Conservation (phyloP, 805 yeast species). For the Kodamaea sagamina region DNA sequence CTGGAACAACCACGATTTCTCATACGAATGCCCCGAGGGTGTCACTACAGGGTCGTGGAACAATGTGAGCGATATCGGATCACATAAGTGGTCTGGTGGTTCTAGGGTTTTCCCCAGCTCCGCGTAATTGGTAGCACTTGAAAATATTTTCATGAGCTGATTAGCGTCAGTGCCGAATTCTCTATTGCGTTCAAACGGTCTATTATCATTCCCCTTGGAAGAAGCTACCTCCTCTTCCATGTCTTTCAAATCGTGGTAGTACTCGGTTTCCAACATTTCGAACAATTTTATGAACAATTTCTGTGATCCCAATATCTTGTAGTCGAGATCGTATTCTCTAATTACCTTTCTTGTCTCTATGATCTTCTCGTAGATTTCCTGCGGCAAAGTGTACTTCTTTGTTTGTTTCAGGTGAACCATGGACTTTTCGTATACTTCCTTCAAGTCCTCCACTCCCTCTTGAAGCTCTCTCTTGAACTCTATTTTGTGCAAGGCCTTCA, state of each 20-base stretch:
- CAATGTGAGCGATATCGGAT: conserved; percentile 43
- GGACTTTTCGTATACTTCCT: conserved; percentile 18
- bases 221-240: too few relatives aligned
- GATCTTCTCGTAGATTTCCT: conserved; percentile 18
- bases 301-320: conserved; percentile 5
- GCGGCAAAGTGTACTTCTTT: conserved; percentile 17
- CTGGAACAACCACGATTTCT: conserved; percentile 37
- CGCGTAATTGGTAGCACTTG: conserved; percentile 9
- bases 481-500: conserved; percentile 14
- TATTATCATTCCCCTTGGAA: too few relatives aligned
- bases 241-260: conserved; percentile 14
- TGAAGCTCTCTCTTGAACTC: conserved; percentile 11
- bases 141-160: conserved; percentile 12
- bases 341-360: conserved; percentile 11
- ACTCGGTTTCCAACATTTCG: conserved; percentile 14
- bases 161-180: too few relatives aligned
- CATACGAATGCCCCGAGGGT: conserved; percentile 46
- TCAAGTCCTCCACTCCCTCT: conserved; percentile 15
- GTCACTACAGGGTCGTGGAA: conserved; percentile 48
- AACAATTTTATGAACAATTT: conserved; percentile 15
- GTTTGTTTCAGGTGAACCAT: conserved; percentile 14
- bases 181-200: too few relatives aligned
- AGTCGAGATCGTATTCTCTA: conserved; percentile 10
- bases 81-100: conserved; percentile 38
- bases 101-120: conserved; percentile 6